Evolutionary conservation across 2,329 filamentous ascomycete species (phyloP), one percentile per base, ranked within the genome.

Genomic region (Fusarium cyanostomum): DNA sequence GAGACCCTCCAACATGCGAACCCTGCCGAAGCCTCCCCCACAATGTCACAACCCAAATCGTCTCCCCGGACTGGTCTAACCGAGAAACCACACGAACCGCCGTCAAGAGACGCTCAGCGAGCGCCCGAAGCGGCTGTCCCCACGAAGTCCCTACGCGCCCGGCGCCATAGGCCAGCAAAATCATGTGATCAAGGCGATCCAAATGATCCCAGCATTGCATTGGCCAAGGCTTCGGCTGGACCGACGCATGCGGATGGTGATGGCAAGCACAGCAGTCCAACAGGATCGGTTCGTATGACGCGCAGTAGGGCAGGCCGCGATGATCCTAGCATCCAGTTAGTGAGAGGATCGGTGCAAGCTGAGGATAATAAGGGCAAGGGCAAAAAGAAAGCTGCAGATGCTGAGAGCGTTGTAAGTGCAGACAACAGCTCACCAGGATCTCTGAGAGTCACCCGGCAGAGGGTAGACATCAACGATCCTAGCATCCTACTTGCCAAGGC

Each of bases 61-160:
- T 42, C 58, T 48, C 43, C 48, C 26, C 33, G 21, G 38, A 44
- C 58, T 43, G 56, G 18, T 43, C 59, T 46, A 51, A 34, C 49
- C 42, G 57, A 63, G 16, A 45, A 38, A n/a, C 28, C 44, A 8
- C 55, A 48, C 35, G 48, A 56, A 43, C 49, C 34, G 21, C 50
- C 52, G 56, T 50, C 63, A 39, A 54, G 42, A 41, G 56, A 56
- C 15, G 48, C 43, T 21, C 56, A 52, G 24, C 59, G 59, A 37
- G 60, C 61, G 48, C 51, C 62, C 7, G 74, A 76, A 12, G 43
- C 67, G n/a, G 50, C 64, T 33, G 72, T 72, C 42, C 69, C 70
- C 9, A 66, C 68, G 31, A 72, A 73, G 45, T 71, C 73, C 13
- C 64, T 75, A 24, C 73, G 74, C 28, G 73, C 72, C 59, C 69